Percentiles rank a stretch among this genome's conserved stretches.
These are phyloP conservation scores for Athelia sp. DNA, from an alignment of 1,284 basidiomycete species.

Conservation along the genomic window DNA sequence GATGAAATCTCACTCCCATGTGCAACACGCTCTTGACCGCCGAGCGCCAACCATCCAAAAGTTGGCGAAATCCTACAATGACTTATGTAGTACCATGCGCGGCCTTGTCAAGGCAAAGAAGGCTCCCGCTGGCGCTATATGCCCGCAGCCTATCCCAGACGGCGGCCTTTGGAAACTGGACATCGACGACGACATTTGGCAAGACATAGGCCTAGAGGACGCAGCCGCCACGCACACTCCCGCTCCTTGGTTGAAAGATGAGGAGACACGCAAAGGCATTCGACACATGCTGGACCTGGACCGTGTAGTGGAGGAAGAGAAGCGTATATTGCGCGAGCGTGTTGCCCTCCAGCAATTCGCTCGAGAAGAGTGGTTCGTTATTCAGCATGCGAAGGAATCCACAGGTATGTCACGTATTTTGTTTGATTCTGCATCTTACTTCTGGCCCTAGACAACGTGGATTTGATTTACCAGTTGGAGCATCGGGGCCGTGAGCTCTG, in stretches of 20 bases:
- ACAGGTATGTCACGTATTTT: conserved; percentile 2
- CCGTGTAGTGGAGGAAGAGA: too few species aligned
- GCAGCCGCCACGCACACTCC: neutral
- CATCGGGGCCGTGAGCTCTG: too few species aligned
- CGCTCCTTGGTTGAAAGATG: too few species aligned
- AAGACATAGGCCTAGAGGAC: conserved; percentile 7
- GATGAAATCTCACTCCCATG: conserved; percentile 5
- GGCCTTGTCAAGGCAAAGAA: neutral
- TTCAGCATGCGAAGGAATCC: neutral
- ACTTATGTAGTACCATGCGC: conserved; percentile 2
- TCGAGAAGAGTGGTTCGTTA: neutral
- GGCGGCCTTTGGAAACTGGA: conserved; percentile 7
- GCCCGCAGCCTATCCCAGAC: conserved; percentile 1
- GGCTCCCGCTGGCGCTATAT: neutral
- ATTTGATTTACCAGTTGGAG: too few species aligned
- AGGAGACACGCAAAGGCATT: too few species aligned
- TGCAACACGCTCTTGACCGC: conserved; percentile 2
- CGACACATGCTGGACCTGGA: too few species aligned
- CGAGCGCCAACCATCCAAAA: conserved; percentile 2
- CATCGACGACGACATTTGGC: conserved; percentile 11
- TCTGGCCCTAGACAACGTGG: too few species aligned
- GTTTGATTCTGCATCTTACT: neutral
- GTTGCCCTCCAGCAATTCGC: too few species aligned
- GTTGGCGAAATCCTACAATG: conserved; percentile 6
- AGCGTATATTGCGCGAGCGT: neutral